Percentiles rank a stretch among this genome's conserved stretches.
These are phyloP conservation scores for Camellia granthamiana DNA, from an alignment of 148 eudicot genomes.

Conservation along the genomic window DNA sequence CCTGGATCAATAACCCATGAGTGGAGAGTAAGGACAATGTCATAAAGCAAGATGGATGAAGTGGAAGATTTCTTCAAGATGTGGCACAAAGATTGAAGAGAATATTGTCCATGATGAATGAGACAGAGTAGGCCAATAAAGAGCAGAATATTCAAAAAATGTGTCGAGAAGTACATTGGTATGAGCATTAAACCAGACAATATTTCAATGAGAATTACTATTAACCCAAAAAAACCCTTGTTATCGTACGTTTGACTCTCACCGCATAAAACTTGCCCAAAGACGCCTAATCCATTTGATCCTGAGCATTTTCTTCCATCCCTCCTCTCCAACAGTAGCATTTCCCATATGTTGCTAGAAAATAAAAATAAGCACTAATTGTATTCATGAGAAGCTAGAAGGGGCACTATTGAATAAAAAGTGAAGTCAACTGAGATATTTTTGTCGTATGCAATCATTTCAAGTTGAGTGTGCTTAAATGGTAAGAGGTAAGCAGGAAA, in stretches of 20 bases:
- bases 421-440: not conserved
- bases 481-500: not conserved
- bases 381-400: not conserved
- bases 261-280: no score
- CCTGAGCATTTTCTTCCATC: no score
- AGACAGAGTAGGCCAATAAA: not conserved
- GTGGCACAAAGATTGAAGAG: not conserved
- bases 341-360: no score
- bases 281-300: no score
- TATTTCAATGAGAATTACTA: no score
- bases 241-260: no score
- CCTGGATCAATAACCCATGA: not conserved
- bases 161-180: not conserved
- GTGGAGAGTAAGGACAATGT: not conserved
- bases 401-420: not conserved
- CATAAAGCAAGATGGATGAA: not conserved
- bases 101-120: conserved; percentile 6
- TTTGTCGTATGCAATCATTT: not conserved
- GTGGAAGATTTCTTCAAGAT: not conserved
- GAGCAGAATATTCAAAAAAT: not conserved
- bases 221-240: no score
- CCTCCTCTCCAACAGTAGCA: no score
- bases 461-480: not conserved
- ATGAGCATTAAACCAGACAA: no score
- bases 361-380: not conserved